These are phyloP conservation scores for Trypanosoma vivax DNA, from an alignment of 208 protist genomes.

Conservation along the genomic window DNA sequence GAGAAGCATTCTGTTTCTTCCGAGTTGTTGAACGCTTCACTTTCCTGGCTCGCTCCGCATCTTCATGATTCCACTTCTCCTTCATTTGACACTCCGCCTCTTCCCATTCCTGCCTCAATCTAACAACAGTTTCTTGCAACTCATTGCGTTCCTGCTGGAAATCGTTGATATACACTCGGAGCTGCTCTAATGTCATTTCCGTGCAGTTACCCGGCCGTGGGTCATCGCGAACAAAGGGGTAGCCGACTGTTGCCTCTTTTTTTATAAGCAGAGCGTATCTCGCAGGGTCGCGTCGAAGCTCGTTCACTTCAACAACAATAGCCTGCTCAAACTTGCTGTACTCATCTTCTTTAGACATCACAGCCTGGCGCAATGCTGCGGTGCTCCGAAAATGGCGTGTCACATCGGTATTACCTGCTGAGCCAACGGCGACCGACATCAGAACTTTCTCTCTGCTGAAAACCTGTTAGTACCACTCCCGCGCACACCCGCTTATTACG, in stretches of 20 bases:
- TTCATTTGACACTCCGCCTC: constrained; percentile 33
- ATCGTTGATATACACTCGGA: constrained; percentile 56
- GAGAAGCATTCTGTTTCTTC: neutral
- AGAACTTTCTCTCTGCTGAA: neutral
- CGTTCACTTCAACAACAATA: constrained; percentile 67
- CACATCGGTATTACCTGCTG: too few relatives aligned
- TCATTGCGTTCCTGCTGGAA: constrained; percentile 50
- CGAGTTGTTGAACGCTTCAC: constrained; percentile 6
- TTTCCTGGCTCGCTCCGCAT: constrained; percentile 33
- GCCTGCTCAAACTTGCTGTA: constrained; percentile 54
- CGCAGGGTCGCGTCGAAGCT: constrained; percentile 44
- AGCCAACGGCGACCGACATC: constrained; percentile 1
- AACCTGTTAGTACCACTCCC: too few relatives aligned
- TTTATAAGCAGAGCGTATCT: constrained; percentile 54
- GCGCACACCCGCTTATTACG: too few relatives aligned
- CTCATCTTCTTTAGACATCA: constrained; percentile 43
- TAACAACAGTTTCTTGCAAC: constrained; percentile 32
- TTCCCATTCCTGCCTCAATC: constrained; percentile 25
- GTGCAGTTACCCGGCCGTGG: constrained; percentile 20
- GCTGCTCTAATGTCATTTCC: constrained; percentile 51
- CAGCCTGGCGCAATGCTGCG: constrained; percentile 32
- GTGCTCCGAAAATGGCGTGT: constrained; percentile 28
- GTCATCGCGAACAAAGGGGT: constrained; percentile 53
- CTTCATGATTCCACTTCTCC: constrained; percentile 46
- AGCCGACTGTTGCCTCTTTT: constrained; percentile 49